Evolutionary conservation across 2,329 filamentous ascomycete genomes (phyloP), one percentile per base, ranked within the genome.

Genomic region (Microdochium bolleyi): DNA sequence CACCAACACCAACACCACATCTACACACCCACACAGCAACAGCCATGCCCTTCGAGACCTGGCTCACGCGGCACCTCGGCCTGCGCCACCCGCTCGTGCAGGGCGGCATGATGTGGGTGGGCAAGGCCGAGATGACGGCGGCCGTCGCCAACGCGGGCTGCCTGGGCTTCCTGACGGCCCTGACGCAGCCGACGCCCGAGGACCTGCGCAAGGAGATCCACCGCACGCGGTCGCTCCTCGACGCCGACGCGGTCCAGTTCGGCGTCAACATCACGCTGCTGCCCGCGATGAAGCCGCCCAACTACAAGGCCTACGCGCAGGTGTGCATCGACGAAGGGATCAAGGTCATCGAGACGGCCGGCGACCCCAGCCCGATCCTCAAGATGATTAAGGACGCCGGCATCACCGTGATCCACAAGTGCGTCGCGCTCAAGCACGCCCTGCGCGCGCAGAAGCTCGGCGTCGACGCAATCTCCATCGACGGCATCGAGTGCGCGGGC

Each of bases 211-310:
- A 88, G 66, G 92, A 96, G 74, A 96, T 96, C 71, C 85, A 82
- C 56, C 84, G 82, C 72, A 94, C 88, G 77, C 85, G 84, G 59
- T 81, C 77, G 57, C 82, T 96, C 74, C 91, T 88, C 54, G 73
- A 75, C 11, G 11, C 49, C n/a, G 27, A 21, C 19, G 27, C 49
- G 55, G 79, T 82, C 59, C 88, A 87, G 22, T 96, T 96, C 69
- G 92, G 79, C 63, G 91, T 96, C 61, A 96, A 96, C 74, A 80
- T 96, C 59, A 96, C 92, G 13, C 85, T 96, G 56, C 87, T 96
- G 38, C 92, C 92, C 25, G 82, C 91, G 51, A 80, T 96, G 63
- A 85, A 90, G 11, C 89, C 92, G 10, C 92, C 92, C 11, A 86
- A 96, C 77, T 96, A 96, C 70, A 80, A 74, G 55, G 91, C 88